A percentile compares a stretch with the other conserved stretches of the same genome.
These are phyloP conservation scores for Phylloporus sp. DNA, from an alignment of 768 basidiomycete species.

Conservation along the genomic window DNA sequence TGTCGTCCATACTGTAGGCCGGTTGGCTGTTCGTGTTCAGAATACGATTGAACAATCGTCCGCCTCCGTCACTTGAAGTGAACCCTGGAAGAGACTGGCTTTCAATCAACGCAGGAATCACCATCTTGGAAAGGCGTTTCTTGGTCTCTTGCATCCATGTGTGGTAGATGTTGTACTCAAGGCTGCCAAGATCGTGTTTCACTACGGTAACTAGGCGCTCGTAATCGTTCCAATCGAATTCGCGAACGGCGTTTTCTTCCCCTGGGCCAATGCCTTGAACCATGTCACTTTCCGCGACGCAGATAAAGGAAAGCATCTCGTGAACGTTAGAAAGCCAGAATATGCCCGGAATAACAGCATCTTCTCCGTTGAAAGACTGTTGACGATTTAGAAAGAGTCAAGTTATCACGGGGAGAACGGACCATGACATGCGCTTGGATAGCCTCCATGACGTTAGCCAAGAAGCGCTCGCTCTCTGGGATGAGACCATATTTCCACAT, in stretches of 20 bases:
- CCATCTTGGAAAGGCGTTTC: conserved; percentile 94
- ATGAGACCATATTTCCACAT: conserved; percentile 99
- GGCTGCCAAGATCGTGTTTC: conserved; percentile 95
- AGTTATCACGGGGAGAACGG: conserved; percentile 29
- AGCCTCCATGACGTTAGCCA: conserved; percentile 98
- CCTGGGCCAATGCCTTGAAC: conserved; percentile 96
- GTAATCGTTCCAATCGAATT: conserved; percentile 96
- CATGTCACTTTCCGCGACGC: conserved; percentile 98
- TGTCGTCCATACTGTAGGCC: conserved; percentile 98
- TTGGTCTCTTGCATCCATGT: conserved; percentile 99
- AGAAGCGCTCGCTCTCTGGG: conserved; percentile 92
- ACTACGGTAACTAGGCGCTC: conserved; percentile 96
- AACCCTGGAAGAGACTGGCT: conserved; percentile 97
- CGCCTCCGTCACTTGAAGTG: conserved; percentile 91
- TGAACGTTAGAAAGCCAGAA: conserved; percentile 99
- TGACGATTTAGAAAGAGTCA: conserved; percentile 3
- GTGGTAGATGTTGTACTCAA: conserved; percentile 99
- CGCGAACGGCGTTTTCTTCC: conserved; percentile 85
- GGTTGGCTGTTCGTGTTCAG: conserved; percentile 82
- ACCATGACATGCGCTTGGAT: conserved; percentile 99
- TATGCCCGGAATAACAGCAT: conserved; percentile 92
- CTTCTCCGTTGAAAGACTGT: conserved; percentile 88
- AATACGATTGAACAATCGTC: conserved; percentile 89
- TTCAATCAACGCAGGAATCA: conserved; percentile 97
- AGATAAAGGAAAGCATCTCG: conserved; percentile 98